Percentiles rank a stretch among this genome's conserved stretches.
These are phyloP conservation scores for Aspergillus aculeatinus DNA, from an alignment of 2,329 filamentous ascomycete species.

Conservation along the genomic window DNA sequence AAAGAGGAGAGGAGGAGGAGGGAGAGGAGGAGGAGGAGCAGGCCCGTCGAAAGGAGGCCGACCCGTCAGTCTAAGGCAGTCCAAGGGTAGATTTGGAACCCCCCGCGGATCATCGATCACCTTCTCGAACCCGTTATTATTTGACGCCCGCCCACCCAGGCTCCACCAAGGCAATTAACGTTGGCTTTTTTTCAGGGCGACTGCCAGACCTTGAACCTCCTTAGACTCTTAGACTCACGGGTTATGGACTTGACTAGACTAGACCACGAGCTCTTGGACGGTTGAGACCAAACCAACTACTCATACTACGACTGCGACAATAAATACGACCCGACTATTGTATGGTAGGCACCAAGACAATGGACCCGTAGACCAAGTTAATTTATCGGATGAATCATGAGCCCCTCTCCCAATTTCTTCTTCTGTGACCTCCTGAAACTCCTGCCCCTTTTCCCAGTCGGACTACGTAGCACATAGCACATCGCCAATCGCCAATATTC, in stretches of 20 bases:
- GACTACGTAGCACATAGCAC: neutral
- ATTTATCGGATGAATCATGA: conserved; percentile 3
- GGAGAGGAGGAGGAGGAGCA: conserved; percentile 17
- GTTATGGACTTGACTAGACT: neutral
- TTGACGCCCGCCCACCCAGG: conserved; percentile 8
- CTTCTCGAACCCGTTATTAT: conserved; percentile 6
- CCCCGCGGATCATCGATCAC: conserved; percentile 22
- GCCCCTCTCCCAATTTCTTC: neutral
- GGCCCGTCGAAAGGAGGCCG: conserved; percentile 9
- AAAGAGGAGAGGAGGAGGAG: conserved; percentile 20
- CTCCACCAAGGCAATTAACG: conserved; percentile 9
- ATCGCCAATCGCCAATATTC: neutral
- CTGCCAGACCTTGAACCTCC: neutral
- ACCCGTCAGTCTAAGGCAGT: neutral
- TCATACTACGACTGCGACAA: neutral
- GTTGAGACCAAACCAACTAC: neutral
- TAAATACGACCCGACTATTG: too few species aligned
- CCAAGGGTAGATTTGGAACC: conserved; percentile 9
- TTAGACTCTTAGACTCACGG: neutral
- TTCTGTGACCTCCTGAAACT: conserved; percentile 10
- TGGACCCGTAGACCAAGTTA: neutral
- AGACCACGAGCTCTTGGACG: neutral
- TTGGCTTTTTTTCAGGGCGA: conserved; percentile 3
- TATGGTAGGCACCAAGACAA: neutral
- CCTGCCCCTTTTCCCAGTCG: conserved; percentile 13